Conservation (phyloP, 2,329 filamentous ascomycete genomes). For the Monosporascus ibericus region DNA sequence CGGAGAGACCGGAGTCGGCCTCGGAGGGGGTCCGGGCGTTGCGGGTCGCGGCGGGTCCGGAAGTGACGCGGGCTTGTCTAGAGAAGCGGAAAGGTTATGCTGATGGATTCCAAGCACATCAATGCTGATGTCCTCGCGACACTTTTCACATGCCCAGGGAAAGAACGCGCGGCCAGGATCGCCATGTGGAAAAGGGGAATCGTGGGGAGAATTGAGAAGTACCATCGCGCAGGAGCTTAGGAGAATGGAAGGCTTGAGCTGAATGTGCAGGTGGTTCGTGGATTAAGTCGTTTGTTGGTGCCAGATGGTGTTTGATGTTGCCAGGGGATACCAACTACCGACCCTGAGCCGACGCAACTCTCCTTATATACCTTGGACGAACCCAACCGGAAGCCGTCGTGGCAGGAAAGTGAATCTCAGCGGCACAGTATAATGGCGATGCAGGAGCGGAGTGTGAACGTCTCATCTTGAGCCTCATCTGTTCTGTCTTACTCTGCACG, state of each 20-base stretch:
- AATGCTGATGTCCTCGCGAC: not conserved
- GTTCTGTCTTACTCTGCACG: not conserved
- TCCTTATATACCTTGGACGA: too few species aligned
- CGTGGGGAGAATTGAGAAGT: too few species aligned
- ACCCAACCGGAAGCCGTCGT: not conserved
- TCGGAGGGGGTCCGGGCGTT: not conserved
- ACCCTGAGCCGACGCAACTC: too few species aligned
- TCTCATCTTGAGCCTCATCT: not conserved
- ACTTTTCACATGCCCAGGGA: not conserved
- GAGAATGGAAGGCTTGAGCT: too few species aligned
- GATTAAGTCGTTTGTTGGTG: too few species aligned
- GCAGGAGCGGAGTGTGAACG: not conserved
- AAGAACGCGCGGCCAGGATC: not conserved
- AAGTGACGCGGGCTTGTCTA: not conserved
- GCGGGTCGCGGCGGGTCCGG: not conserved
- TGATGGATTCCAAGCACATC: not conserved
- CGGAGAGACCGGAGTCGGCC: conserved; percentile 10
- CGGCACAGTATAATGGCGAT: not conserved
- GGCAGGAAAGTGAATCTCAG: not conserved
- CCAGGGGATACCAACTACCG: too few species aligned
- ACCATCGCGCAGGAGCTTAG: too few species aligned
- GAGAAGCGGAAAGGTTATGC: not conserved
- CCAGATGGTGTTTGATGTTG: too few species aligned
- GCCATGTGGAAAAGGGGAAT: not conserved
- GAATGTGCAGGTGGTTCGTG: too few species aligned